Percentiles rank a stretch among this genome's conserved stretches.
Conservation (phyloP, 805 yeast species). For the Ogataea pini region DNA sequence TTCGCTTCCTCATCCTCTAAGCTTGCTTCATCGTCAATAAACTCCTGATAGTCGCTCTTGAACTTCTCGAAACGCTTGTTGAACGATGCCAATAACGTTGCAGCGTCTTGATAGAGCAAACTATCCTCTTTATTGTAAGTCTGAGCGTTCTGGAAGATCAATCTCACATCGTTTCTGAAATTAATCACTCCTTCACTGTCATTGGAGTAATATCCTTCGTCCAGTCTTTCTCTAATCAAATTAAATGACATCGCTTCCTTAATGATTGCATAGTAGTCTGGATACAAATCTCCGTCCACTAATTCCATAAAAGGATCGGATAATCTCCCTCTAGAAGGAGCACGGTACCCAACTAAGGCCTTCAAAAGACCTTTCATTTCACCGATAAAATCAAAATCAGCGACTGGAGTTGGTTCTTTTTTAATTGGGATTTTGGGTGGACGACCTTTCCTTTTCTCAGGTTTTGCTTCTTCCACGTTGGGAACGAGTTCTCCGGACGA, state of each 20-base stretch:
- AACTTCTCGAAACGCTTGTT: conserved; percentile 40
- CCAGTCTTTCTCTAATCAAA: conserved; percentile 54
- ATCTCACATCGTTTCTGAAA: conserved; percentile 56
- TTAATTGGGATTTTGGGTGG: conserved; percentile 1
- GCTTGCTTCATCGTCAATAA: conserved; percentile 23
- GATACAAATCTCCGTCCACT: conserved; percentile 69
- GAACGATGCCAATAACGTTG: conserved; percentile 55
- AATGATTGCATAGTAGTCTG: conserved; percentile 77
- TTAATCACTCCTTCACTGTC: conserved; percentile 51
- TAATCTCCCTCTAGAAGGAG: conserved; percentile 51
- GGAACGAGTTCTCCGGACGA: neutral
- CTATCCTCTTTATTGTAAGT: conserved; percentile 74
- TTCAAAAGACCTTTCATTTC: conserved; percentile 35
- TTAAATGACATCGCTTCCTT: conserved; percentile 73
- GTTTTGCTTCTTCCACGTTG: neutral
- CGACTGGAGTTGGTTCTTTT: neutral
- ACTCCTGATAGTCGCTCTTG: conserved; percentile 30
- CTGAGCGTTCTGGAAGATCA: conserved; percentile 79
- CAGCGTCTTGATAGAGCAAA: conserved; percentile 71
- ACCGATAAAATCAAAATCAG: conserved; percentile 15
- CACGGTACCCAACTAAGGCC: conserved; percentile 45
- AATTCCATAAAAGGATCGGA: conserved; percentile 75
- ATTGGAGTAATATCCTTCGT: conserved; percentile 50
- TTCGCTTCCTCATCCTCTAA: conserved; percentile 7
- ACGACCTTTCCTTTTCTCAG: conserved; percentile 8